A percentile compares a stretch with the other conserved stretches of the same genome.
phyloP scores from a whole-genome alignment of 2,329 filamentous ascomycete genomes.

The Xylariaceae sp. region DNA sequence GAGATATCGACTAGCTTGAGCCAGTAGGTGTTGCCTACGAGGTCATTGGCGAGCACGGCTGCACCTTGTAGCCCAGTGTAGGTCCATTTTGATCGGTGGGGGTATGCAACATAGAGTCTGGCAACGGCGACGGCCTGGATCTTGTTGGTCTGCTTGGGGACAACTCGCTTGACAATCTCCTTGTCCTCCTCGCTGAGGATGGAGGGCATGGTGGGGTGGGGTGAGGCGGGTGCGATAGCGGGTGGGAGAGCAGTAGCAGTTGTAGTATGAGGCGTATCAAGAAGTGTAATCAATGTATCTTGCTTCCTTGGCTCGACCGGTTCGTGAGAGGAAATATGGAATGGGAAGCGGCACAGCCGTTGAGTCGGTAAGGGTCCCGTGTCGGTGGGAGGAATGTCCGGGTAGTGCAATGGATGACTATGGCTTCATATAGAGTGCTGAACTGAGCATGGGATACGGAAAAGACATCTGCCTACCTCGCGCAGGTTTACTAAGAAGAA shows the following conservation, averaged over 20 bases:
- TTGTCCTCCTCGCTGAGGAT: conserved; percentile 90
- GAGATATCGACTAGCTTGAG: conserved; percentile 96
- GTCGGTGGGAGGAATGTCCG: no score
- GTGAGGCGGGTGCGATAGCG: no score
- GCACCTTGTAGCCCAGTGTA: conserved; percentile 93
- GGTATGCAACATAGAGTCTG: conserved; percentile 88
- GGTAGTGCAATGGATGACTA: neutral
- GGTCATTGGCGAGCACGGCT: conserved; percentile 83
- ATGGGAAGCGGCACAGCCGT: no score
- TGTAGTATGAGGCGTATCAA: no score
- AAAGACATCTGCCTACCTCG: neutral
- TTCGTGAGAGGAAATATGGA: no score
- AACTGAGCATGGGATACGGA: neutral
- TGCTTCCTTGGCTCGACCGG: no score
- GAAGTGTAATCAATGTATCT: no score
- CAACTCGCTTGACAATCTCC: conserved; percentile 89
- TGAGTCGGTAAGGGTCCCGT: no score
- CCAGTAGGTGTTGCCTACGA: conserved; percentile 95
- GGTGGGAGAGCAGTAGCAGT: no score
- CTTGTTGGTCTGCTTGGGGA: conserved; percentile 94
- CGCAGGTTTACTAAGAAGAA: no score
- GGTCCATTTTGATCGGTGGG: conserved; percentile 81
- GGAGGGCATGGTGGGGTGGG: conserved; percentile 48
- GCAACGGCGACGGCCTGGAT: conserved; percentile 94
- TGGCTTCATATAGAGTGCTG: neutral